Evolutionary conservation across 768 basidiomycete genomes (phyloP), one percentile per base, ranked within the genome.

Genomic region (Mycena latifolia): DNA sequence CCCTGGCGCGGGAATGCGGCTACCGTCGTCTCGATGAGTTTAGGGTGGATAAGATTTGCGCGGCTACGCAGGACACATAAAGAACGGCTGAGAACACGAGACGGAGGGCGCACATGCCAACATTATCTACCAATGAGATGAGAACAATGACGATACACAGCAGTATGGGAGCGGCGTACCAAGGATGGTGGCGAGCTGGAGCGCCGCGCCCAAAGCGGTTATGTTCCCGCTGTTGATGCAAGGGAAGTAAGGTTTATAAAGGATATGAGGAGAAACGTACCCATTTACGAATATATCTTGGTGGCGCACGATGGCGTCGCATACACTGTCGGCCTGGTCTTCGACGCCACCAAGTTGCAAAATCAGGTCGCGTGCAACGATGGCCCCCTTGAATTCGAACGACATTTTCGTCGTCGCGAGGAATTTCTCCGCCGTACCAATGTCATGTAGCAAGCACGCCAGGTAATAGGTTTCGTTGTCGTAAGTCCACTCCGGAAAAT

Each of bases 311-410:
- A 86, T 84, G 43, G 84, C 82, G 67, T 86, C 86, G 68, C 82
- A 84, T 14, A 86, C 80, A 52, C 80, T 79, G 69, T 86, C 86
- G 15, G 86, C 85, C 66, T 86, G 83, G 68, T 86, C 84, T 72
- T 82, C 81, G 1, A 76, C 74, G 15, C 83, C 83, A 2, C 81
- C 81, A 6, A 75, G 72, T 29, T 80, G 70, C 25, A 84, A 71
- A 45, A 86, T 83, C 43, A 83, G 75, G 55, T 86, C 82, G 33
- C 85, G 81, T 37, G 84, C 86, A 15, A 86, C 78, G 56, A 87
- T 84, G 22, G 79, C 86, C 51, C 86, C 84, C 71, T 84, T 84
- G 77, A 85, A 86, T 74, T 88, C 86, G 69, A 88, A 87, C 17
- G 82, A 84, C 74, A 86, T 75, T 65, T 85, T 85, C n/a, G 86